Evolutionary conservation across 139 green algal species (phyloP).

Genomic region (Pycnococcus provasolii): DNA sequence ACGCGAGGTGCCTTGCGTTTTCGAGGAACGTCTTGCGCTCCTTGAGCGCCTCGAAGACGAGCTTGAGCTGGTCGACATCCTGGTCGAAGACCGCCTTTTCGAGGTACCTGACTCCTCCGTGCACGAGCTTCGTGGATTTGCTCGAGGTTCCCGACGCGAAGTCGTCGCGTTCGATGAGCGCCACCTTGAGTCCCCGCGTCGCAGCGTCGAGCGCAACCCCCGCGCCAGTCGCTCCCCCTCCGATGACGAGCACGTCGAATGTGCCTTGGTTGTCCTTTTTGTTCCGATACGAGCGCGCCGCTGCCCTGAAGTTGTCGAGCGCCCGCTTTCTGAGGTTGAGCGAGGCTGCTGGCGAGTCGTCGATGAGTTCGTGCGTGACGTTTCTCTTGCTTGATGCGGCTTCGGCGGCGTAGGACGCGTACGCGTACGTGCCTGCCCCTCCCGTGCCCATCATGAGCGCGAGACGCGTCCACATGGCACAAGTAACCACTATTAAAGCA

Average conservation of each 20-base stretch:
- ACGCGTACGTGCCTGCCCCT: too few species aligned
- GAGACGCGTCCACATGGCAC: too few species aligned
- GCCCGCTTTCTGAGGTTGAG: too few species aligned
- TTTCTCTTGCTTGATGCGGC: too few species aligned
- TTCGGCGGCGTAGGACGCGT: too few species aligned
- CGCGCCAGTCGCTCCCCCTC: conserved; percentile 84
- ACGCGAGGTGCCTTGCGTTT: conserved; percentile 70
- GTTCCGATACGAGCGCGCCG: too few species aligned
- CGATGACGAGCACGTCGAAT: conserved; percentile 34
- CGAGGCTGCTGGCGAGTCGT: too few species aligned
- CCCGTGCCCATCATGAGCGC: too few species aligned
- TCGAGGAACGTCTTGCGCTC: conserved; percentile 69
- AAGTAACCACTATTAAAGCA: too few species aligned
- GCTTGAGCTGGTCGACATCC: conserved; percentile 58
- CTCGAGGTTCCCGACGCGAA: conserved; percentile 81
- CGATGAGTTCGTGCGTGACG: too few species aligned
- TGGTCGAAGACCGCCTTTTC: conserved; percentile 73
- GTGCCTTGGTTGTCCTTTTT: not conserved
- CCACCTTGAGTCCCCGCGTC: conserved; percentile 57
- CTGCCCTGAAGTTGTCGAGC: too few species aligned
- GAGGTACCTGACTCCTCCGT: conserved; percentile 93
- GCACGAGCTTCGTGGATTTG: conserved; percentile 81
- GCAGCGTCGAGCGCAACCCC: conserved; percentile 82
- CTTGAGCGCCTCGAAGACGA: conserved; percentile 80
- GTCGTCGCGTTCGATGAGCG: conserved; percentile 85